Percentiles rank a stretch among this genome's conserved stretches.
phyloP scores from a whole-genome alignment of 148 eudicot species.

The Nepenthes gracilis region DNA sequence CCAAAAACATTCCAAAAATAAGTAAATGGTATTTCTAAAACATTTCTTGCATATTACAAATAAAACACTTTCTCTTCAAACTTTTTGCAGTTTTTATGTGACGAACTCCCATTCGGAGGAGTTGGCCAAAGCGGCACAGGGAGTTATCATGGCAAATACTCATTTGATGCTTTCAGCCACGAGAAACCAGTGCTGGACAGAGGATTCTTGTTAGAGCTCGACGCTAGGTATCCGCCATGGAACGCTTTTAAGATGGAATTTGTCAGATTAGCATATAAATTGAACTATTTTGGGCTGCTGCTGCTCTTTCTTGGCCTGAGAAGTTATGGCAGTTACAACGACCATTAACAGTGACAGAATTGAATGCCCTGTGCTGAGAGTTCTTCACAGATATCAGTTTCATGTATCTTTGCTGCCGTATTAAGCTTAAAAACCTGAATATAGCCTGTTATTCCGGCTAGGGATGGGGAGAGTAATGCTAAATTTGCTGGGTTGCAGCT shows the following conservation, averaged over 20 bases:
- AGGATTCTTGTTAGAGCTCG: constrained; percentile 52
- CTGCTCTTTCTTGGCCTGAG: constrained; percentile 46
- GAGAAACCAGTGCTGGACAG: constrained; percentile 68
- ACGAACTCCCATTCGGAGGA: constrained; percentile 85
- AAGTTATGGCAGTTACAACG: constrained; percentile 4
- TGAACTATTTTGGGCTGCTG: constrained; percentile 39
- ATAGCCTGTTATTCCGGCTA: no score
- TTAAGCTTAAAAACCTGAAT: no score
- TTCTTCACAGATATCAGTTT: no score
- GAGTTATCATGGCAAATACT: constrained; percentile 87
- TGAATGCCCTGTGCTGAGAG: no score
- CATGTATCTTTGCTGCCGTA: no score
- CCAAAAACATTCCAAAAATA: no score
- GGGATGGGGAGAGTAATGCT: no score
- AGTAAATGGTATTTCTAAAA: no score
- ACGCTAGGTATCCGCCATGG: constrained; percentile 91
- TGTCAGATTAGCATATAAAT: constrained; percentile 45
- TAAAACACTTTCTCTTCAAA: not conserved
- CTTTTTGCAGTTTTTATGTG: constrained; percentile 55
- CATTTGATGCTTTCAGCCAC: constrained; percentile 87
- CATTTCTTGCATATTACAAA: not conserved
- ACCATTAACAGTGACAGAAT: no score
- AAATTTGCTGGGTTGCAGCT: no score
- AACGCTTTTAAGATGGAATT: constrained; percentile 68
- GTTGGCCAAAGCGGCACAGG: constrained; percentile 91